phyloP scores from a whole-genome alignment of 305 asterid species.

The Rubia occidens region DNA sequence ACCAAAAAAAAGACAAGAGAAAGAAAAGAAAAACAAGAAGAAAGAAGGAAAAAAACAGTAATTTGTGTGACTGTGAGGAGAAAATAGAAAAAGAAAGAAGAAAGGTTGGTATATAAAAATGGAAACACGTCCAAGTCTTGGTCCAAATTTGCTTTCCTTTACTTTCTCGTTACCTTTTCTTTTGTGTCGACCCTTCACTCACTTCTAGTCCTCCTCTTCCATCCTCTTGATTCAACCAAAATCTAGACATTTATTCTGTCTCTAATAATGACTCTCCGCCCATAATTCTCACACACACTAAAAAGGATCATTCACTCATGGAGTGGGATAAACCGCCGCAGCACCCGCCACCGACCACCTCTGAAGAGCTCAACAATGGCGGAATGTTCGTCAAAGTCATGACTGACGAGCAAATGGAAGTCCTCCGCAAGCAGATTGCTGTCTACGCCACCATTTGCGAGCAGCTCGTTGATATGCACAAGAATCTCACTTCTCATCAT shows the following conservation, averaged over 20 bases:
- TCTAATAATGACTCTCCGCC: neutral
- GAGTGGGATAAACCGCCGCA: conserved; percentile 64
- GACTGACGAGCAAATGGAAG: conserved; percentile 97
- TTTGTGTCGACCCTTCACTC: conserved; percentile 16
- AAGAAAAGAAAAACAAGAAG: neutral
- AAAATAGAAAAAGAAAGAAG: neutral
- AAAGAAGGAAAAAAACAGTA: too few relatives aligned
- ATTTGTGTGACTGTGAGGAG: too few relatives aligned
- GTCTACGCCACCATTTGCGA: conserved; percentile 82
- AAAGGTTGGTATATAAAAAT: neutral
- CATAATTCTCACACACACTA: conserved; percentile 4
- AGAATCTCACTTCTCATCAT: conserved; percentile 80
- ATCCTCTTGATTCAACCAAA: conserved; percentile 14
- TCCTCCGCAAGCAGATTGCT: conserved; percentile 84
- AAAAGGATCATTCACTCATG: conserved; percentile 25
- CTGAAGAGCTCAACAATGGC: conserved; percentile 39
- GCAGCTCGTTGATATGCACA: conserved; percentile 83
- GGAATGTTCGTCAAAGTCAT: conserved; percentile 86
- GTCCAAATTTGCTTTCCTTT: conserved; percentile 34
- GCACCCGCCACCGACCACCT: conserved; percentile 26
- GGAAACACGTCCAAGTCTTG: conserved; percentile 21
- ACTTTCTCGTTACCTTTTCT: conserved; percentile 55
- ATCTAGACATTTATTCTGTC: conserved; percentile 14
- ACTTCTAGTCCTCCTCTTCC: neutral
- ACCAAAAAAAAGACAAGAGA: neutral